Percentiles rank a stretch among this genome's conserved stretches.
Conservation (phyloP, 805 yeast species). For the Diddensiella transvaalensis region DNA sequence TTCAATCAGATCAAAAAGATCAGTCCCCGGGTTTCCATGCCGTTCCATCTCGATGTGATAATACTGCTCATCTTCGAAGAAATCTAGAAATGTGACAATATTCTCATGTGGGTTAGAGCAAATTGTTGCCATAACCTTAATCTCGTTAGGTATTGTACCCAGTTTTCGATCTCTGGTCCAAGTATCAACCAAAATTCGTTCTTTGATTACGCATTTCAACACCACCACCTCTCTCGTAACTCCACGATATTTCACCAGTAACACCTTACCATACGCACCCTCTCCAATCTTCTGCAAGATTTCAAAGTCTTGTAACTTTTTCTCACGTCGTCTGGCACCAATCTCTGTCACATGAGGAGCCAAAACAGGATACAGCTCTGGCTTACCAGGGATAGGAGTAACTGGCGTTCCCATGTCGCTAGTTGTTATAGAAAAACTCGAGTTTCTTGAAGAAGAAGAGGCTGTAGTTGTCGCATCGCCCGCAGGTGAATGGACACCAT, state of each 20-base stretch:
- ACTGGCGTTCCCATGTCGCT: not conserved
- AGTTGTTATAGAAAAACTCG: not conserved
- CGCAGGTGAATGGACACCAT: not conserved
- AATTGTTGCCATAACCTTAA: conserved; percentile 84
- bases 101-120: conserved; percentile 70
- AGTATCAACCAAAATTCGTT: conserved; percentile 89
- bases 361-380: conserved; percentile 2
- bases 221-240: conserved; percentile 67
- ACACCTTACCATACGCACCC: conserved; percentile 96
- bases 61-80: conserved; percentile 85
- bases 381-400: not conserved
- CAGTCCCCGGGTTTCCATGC: conserved; percentile 88
- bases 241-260: conserved; percentile 63
- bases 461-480: conserved; percentile 2
- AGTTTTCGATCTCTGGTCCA: conserved; percentile 92
- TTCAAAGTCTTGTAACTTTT: conserved; percentile 65
- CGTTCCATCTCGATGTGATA: conserved; percentile 90
- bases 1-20: conserved; percentile 88
- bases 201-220: conserved; percentile 86
- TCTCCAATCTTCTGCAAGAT: conserved; percentile 81
- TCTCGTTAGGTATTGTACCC: conserved; percentile 96
- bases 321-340: conserved; percentile 68
- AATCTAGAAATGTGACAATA: conserved; percentile 80
- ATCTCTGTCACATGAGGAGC: conserved; percentile 32
- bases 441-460: not conserved